Conservation (phyloP, 805 yeast genomes). For the Starmerella tilneyi region DNA sequence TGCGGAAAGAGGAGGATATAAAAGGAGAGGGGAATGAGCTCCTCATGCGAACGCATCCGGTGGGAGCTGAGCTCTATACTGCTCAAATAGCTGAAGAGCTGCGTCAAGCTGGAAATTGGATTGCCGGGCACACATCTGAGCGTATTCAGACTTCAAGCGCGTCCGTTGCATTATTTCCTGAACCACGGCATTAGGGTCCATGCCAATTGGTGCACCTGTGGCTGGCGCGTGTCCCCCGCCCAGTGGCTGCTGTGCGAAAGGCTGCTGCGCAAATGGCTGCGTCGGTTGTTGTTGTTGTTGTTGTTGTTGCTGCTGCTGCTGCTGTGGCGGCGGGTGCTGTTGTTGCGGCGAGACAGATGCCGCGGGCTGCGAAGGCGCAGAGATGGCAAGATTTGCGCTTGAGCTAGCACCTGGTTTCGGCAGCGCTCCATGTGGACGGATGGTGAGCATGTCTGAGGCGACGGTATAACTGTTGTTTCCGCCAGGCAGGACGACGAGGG, state of each 20-base stretch:
- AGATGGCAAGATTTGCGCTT: too few relatives aligned
- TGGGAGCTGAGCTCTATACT: conserved; percentile 51
- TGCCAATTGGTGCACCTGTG: background rate
- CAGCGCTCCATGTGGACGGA: conserved; percentile 43
- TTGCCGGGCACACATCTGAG: conserved; percentile 74
- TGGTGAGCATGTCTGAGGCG: conserved; percentile 70
- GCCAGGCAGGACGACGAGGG: conserved; percentile 63
- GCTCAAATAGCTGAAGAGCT: conserved; percentile 61
- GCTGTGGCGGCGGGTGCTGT: conserved; percentile 10
- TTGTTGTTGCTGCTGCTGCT: background rate
- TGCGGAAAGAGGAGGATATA: too few relatives aligned
- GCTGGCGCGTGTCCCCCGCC: conserved; percentile 35
- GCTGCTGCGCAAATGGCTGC: conserved; percentile 17
- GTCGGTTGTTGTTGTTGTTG: background rate
- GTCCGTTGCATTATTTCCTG: conserved; percentile 61
- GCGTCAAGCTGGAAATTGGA: conserved; percentile 70
- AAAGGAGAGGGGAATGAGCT: too few relatives aligned
- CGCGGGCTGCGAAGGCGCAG: too few relatives aligned
- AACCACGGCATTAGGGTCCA: conserved; percentile 46
- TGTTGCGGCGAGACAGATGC: conserved; percentile 17
- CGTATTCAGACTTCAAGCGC: conserved; percentile 64
- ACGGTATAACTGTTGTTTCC: conserved; percentile 62
- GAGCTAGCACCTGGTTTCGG: conserved; percentile 6
- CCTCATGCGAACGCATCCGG: conserved; percentile 40
- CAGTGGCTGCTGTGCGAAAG: background rate